Percentiles rank a stretch among this genome's conserved stretches.
phyloP scores from a whole-genome alignment of 2,329 filamentous ascomycete species.

The Paraphaeosphaeria minitans region DNA sequence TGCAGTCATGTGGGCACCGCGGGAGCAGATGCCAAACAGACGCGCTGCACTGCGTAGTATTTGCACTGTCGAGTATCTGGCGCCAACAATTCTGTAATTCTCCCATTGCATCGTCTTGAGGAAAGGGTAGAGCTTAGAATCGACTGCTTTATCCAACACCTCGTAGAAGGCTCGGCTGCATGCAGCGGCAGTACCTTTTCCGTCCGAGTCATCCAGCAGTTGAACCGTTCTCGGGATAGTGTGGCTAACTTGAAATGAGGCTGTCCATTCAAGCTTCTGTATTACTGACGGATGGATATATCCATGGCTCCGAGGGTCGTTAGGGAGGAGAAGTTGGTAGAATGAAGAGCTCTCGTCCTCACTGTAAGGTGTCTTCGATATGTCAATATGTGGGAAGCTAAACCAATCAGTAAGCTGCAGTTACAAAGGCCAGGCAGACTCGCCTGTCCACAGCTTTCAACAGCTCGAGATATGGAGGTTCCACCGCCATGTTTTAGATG shows the following conservation, averaged over 20 bases:
- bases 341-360: slow-evolving; percentile 46
- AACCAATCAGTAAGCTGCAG: not conserved
- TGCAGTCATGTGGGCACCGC: slow-evolving; percentile 45
- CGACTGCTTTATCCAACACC: slow-evolving; percentile 6
- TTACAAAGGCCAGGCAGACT: not conserved
- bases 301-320: slow-evolving; percentile 63
- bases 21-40: slow-evolving; percentile 45
- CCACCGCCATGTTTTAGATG: not conserved
- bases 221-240: slow-evolving; percentile 62
- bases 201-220: slow-evolving; percentile 56
- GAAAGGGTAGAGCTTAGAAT: slow-evolving; percentile 1
- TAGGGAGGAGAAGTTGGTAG: slow-evolving; percentile 68
- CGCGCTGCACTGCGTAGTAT: slow-evolving; percentile 46
- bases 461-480: slow-evolving; percentile 7
- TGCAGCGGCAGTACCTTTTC: slow-evolving; percentile 1
- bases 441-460: slow-evolving; percentile 9
- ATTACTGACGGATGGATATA: slow-evolving; percentile 65
- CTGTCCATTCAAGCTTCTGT: slow-evolving; percentile 55
- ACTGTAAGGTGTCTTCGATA: slow-evolving; percentile 8
- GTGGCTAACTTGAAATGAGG: slow-evolving; percentile 65
- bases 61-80: slow-evolving; percentile 48
- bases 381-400: slow-evolving; percentile 12
- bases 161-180: slow-evolving; percentile 11
- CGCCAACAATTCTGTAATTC: slow-evolving; percentile 35
- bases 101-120: slow-evolving; percentile 7